Evolutionary conservation across 1,284 basidiomycete genomes (phyloP), one percentile per base, ranked within the genome.

Genomic region (Austroboletus niveus): DNA sequence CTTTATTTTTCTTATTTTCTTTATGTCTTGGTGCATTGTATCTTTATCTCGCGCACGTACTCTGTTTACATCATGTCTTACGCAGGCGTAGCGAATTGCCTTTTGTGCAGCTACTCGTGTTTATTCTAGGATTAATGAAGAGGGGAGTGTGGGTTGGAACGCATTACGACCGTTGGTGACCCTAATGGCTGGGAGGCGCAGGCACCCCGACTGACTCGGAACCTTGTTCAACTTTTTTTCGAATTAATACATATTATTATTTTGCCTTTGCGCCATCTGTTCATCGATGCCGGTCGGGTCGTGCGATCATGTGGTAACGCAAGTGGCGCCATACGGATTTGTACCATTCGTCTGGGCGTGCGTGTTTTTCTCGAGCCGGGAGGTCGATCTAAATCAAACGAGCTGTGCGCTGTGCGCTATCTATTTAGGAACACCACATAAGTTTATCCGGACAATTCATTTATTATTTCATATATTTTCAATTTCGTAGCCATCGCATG

Each of bases 111-210:
- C 42, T 42, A 54, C 14, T 29, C 24, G 17, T 17, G 49, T 49
- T 54, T 65, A 66, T 63, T 66, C 52, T 51, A 17, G 62, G 64
- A 53, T 49, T 66, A 57, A 60, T 64, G 60, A 65, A 60, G 47
- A 34, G 49, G 47, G 51, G 40, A 9, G 40, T 30, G 44, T 45
- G 31, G 48, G 52, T 48, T 51, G 41, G 42, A 52, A 61, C 61
- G 60, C 60, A 60, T 48, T 65, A 64, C 50, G 49, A 41, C 63
- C 61, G 41, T 52, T 47, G 41, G 45, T 49, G 51, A 57, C 52
- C 46, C 47, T 42, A 42, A 50, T 49, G 51, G 47, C 53, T 65
- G 58, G 40, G 61, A 62, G 57, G 59, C 29, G 24, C 53, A 48
- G 46, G 46, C 40, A 65, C 56, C 42, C 60, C 63, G 63, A 60